phyloP scores from a whole-genome alignment of 202 grass and related monocot species.

The Setaria viridis region DNA sequence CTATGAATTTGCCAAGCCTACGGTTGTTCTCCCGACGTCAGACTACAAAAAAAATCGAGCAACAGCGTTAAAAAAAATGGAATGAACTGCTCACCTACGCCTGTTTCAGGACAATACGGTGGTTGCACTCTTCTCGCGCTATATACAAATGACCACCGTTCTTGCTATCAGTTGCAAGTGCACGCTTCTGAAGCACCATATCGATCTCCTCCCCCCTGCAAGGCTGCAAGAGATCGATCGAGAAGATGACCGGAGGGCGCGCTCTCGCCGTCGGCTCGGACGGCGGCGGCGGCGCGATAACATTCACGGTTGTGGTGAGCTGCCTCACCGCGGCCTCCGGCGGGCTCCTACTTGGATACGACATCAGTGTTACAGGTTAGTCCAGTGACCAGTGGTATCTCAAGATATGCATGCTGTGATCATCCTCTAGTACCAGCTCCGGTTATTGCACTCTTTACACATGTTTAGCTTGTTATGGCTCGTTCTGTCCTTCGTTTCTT shows the following conservation, averaged over 20 bases:
- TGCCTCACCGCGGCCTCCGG: slow-evolving; percentile 74
- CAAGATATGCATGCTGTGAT: background rate
- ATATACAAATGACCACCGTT: background rate
- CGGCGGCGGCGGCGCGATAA: slow-evolving; percentile 44
- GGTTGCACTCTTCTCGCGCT: background rate
- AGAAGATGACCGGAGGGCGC: slow-evolving; percentile 15
- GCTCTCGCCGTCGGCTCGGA: slow-evolving; percentile 5
- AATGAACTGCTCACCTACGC: background rate
- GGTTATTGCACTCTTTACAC: background rate
- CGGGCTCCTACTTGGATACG: slow-evolving; percentile 69
- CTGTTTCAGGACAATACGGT: background rate
- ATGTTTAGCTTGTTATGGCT: background rate
- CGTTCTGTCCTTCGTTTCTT: background rate
- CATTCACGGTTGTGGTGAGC: slow-evolving; percentile 57
- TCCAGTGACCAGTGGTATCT: background rate
- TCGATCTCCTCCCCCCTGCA: background rate
- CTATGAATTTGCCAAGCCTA: background rate
- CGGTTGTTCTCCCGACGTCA: background rate
- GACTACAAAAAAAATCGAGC: no score
- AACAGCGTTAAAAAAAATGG: background rate
- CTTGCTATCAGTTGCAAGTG: background rate
- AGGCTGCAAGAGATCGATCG: background rate
- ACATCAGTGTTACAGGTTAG: slow-evolving; percentile 66
- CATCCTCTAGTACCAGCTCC: background rate
- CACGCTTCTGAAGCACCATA: background rate